Evolutionary conservation across 257 asterid species (phyloP).

Genomic region (Solanum piurae): DNA sequence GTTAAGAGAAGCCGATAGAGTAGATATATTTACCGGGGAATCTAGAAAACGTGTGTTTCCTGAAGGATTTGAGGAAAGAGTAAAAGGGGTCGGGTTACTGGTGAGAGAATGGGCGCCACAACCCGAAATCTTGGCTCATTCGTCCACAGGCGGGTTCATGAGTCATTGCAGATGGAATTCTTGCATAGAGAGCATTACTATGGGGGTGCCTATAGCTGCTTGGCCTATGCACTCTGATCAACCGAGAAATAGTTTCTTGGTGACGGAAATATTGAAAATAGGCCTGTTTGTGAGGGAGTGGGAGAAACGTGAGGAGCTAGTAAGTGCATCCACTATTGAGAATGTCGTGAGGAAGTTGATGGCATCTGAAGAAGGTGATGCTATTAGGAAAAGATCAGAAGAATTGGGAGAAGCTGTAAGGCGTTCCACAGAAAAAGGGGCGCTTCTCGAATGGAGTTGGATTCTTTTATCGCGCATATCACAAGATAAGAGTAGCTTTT

Average conservation of each 20-base stretch:
- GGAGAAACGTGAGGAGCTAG: conserved; percentile 16
- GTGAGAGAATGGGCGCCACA: conserved; percentile 53
- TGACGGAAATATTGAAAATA: conserved; percentile 20
- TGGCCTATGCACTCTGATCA: conserved; percentile 67
- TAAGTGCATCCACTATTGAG: conserved; percentile 1
- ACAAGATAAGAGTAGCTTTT: not conserved
- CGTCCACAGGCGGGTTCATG: conserved; percentile 36
- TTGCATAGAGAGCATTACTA: conserved; percentile 48
- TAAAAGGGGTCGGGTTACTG: not conserved
- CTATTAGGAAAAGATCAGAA: not conserved
- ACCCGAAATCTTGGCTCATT: conserved; percentile 31
- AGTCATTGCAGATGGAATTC: conserved; percentile 66
- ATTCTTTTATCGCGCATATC: not conserved
- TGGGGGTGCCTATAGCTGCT: conserved; percentile 49
- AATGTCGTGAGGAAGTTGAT: not conserved
- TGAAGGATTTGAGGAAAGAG: not conserved
- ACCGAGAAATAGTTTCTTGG: conserved; percentile 28
- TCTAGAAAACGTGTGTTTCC: not conserved
- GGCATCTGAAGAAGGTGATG: not conserved
- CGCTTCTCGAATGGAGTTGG: not conserved
- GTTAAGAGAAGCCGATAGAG: not conserved
- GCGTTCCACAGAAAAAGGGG: not conserved
- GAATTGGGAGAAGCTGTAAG: not conserved
- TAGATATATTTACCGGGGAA: not conserved
- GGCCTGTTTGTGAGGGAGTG: conserved; percentile 35